These are phyloP conservation scores for Colletotrichum lini DNA, from an alignment of 2,329 filamentous ascomycete genomes.

Conservation along the genomic window DNA sequence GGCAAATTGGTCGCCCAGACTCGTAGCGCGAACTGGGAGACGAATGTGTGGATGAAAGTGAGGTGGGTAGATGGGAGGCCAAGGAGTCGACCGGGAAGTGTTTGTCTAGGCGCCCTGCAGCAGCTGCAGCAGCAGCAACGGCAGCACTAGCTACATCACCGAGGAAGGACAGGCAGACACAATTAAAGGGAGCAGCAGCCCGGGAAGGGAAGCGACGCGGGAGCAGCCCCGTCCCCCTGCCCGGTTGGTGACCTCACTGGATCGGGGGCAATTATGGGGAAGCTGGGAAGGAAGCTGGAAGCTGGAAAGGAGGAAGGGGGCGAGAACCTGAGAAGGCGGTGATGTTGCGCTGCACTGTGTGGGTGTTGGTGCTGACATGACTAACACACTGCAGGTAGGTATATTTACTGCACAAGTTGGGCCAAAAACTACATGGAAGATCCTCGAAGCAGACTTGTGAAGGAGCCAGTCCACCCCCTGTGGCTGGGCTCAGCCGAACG, in stretches of 20 bases:
- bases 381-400: background rate
- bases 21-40: conserved; percentile 20
- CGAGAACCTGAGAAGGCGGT: background rate
- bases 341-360: conserved; percentile 1
- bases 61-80: background rate
- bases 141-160: background rate
- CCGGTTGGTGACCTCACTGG: conserved; percentile 32
- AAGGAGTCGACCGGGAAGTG: conserved; percentile 1
- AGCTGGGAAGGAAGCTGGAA: background rate
- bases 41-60: conserved; percentile 2
- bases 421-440: conserved; percentile 1
- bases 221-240: background rate
- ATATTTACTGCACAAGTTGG: background rate
- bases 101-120: conserved; percentile 27
- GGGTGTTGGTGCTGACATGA: background rate
- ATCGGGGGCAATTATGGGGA: conserved; percentile 9
- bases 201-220: conserved; percentile 14
- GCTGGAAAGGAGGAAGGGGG: conserved; percentile 10
- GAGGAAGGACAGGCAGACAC: background rate
- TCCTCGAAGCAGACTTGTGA: background rate
- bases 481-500: conserved; percentile 25
- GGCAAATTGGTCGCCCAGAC: conserved; percentile 32
- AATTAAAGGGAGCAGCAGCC: background rate
- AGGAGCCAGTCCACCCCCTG: background rate
- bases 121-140: background rate